Conservation (phyloP, 2,329 filamentous ascomycete species). For the Berkeleyomyces basicola region DNA sequence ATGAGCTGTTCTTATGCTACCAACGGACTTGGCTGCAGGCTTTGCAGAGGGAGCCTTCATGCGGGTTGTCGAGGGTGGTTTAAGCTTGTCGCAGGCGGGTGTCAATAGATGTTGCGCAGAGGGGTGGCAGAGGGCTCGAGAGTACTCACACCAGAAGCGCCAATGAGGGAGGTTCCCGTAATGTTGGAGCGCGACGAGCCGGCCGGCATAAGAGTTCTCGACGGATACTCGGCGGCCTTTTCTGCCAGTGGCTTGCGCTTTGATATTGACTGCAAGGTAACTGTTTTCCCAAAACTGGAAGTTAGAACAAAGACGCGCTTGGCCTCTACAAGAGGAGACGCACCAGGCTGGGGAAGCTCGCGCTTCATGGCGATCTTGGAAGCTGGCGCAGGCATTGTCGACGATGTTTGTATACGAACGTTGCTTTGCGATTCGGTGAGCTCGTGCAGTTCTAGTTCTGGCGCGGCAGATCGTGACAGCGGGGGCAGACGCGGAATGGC, state of each 20-base stretch:
- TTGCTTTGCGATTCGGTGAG: slow-evolving; percentile 46
- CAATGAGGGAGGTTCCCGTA: slow-evolving; percentile 24
- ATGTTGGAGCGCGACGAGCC: slow-evolving; percentile 27
- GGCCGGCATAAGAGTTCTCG: slow-evolving; percentile 25
- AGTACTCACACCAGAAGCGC: slow-evolving; percentile 13
- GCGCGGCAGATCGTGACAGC: slow-evolving; percentile 22
- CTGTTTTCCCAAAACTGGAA: slow-evolving; percentile 8
- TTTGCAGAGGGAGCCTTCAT: slow-evolving; percentile 10
- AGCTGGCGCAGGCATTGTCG: slow-evolving; percentile 18
- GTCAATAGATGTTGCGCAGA: neutral
- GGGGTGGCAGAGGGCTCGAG: no score
- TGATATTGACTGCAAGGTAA: slow-evolving; percentile 30
- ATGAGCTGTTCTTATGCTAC: slow-evolving; percentile 26
- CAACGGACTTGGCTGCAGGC: slow-evolving; percentile 31
- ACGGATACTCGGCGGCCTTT: slow-evolving; percentile 35
- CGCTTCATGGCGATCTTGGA: slow-evolving; percentile 33
- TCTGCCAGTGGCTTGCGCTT: slow-evolving; percentile 45
- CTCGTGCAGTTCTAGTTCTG: slow-evolving; percentile 21
- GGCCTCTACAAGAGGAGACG: slow-evolving; percentile 6
- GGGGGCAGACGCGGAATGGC: slow-evolving; percentile 13
- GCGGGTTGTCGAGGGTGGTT: slow-evolving; percentile 7
- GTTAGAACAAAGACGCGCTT: neutral
- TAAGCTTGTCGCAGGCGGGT: slow-evolving; percentile 5
- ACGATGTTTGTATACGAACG: slow-evolving; percentile 25
- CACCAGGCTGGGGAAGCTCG: slow-evolving; percentile 30